Evolutionary conservation across 1,139 yeast genomes (phyloP).

Genomic region (Protomyces inundatus): DNA sequence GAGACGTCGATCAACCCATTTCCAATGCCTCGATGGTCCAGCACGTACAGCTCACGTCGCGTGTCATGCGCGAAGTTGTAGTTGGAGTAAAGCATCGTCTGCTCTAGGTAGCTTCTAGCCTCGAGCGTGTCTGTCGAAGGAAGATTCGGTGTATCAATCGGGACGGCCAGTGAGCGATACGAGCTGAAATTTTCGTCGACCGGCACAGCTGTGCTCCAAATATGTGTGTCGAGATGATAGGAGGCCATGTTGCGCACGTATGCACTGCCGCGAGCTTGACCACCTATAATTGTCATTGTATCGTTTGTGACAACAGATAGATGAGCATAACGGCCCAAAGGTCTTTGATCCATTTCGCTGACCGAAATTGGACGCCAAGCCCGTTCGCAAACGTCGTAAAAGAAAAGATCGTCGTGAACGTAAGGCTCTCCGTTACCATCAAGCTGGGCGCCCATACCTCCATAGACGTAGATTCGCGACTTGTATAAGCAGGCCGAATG

Average conservation of each 20-base stretch:
- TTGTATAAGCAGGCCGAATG: constrained; percentile 30
- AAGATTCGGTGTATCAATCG: neutral
- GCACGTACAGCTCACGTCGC: constrained; percentile 5
- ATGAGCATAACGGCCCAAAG: constrained; percentile 33
- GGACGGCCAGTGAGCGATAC: constrained; percentile 29
- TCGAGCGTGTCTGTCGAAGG: neutral
- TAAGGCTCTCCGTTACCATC: constrained; percentile 20
- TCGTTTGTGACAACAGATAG: constrained; percentile 28
- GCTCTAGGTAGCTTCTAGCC: neutral
- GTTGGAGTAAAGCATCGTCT: constrained; percentile 29
- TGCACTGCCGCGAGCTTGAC: constrained; percentile 31
- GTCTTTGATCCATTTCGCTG: neutral
- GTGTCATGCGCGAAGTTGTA: constrained; percentile 26
- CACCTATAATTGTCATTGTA: constrained; percentile 31
- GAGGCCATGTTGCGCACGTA: constrained; percentile 30
- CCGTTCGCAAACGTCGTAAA: constrained; percentile 27
- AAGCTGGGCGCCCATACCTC: constrained; percentile 28
- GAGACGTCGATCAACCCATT: too few species aligned
- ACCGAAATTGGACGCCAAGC: constrained; percentile 13
- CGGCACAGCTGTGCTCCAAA: constrained; percentile 27
- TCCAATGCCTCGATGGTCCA: neutral
- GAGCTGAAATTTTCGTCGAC: constrained; percentile 30
- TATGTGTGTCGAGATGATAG: constrained; percentile 26
- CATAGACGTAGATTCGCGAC: constrained; percentile 29
- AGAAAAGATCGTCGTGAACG: constrained; percentile 27